Evolutionary conservation across 2,329 filamentous ascomycete species (phyloP).

Genomic region (Arachnopeziza araneosa): DNA sequence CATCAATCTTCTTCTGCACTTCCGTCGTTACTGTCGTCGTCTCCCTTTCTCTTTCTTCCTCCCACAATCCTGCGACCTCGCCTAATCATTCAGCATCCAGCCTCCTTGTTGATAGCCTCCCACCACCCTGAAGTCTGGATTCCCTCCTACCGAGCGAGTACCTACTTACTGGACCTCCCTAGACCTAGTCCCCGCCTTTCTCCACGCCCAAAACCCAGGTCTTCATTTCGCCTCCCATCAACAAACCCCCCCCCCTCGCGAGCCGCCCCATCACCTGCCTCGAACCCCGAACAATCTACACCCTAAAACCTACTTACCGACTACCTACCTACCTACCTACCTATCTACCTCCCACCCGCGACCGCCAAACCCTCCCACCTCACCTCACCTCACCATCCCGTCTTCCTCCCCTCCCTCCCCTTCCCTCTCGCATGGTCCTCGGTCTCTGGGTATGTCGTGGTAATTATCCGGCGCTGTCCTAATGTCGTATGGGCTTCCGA

Average conservation of each 20-base stretch:
- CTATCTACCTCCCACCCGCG: not conserved
- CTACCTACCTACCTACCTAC: not conserved
- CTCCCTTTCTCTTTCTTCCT: not conserved
- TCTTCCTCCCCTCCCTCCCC: not conserved
- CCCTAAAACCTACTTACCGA: not conserved
- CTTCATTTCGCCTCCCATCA: not conserved
- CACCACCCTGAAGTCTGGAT: not conserved
- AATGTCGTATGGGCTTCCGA: slow-evolving; percentile 9
- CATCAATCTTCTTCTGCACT: not conserved
- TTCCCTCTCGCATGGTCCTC: not conserved
- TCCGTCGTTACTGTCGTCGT: not conserved
- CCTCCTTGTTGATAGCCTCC: not conserved
- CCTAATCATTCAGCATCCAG: not conserved
- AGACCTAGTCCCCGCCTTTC: not conserved
- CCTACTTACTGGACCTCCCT: not conserved
- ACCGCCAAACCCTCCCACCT: not conserved
- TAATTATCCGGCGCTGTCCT: slow-evolving; percentile 7
- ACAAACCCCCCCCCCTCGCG: not conserved
- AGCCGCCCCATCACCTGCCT: not conserved
- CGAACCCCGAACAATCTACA: not conserved
- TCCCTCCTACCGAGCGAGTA: not conserved
- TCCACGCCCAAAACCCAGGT: not conserved
- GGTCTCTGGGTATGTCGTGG: not conserved
- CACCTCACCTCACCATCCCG: not conserved
- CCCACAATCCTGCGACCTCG: not conserved